A percentile compares a stretch with the other conserved stretches of the same genome.
These are phyloP conservation scores for Loxodes magnus DNA, from an alignment of 73 alveolate species.

Conservation along the genomic window DNA sequence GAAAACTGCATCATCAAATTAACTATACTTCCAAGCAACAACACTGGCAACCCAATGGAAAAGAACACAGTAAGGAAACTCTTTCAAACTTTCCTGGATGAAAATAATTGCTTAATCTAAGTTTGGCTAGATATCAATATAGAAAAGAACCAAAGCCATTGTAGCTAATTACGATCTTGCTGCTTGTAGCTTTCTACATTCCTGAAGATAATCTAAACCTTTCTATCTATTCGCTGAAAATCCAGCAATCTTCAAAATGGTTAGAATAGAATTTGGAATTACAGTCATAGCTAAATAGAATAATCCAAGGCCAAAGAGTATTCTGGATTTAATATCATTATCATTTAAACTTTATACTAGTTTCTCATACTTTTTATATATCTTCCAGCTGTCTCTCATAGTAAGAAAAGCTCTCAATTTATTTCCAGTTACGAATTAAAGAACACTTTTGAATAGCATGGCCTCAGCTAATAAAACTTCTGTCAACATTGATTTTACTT, in stretches of 20 bases:
- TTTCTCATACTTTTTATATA: slow-evolving; percentile 26
- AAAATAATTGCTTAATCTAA: slow-evolving; percentile 19
- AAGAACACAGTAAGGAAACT: slow-evolving; percentile 35
- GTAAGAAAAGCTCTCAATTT: slow-evolving; percentile 35
- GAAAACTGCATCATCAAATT: slow-evolving; percentile 40
- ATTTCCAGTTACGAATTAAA: slow-evolving; percentile 26
- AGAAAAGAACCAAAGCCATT: slow-evolving; percentile 22
- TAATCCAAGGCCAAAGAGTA: slow-evolving; percentile 36
- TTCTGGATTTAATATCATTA: slow-evolving; percentile 20
- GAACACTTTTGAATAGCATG: slow-evolving; percentile 28
- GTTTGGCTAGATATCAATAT: slow-evolving; percentile 39
- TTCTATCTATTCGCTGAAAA: slow-evolving; percentile 28
- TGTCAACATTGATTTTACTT: not conserved
- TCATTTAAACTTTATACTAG: not conserved
- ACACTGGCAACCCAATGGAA: slow-evolving; percentile 37
- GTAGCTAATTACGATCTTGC: slow-evolving; percentile 34
- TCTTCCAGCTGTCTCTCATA: slow-evolving; percentile 31
- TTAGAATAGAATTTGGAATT: slow-evolving; percentile 23
- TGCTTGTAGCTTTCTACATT: slow-evolving; percentile 10
- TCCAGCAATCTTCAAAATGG: slow-evolving; percentile 32
- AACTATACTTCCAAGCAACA: slow-evolving; percentile 41
- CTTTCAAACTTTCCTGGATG: slow-evolving; percentile 11
- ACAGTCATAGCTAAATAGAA: slow-evolving; percentile 29
- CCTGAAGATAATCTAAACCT: slow-evolving; percentile 25
- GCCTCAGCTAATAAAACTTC: slow-evolving; percentile 26